Evolutionary conservation across 768 basidiomycete genomes (phyloP).

Genomic region (Brasilioporus rufonigricans): DNA sequence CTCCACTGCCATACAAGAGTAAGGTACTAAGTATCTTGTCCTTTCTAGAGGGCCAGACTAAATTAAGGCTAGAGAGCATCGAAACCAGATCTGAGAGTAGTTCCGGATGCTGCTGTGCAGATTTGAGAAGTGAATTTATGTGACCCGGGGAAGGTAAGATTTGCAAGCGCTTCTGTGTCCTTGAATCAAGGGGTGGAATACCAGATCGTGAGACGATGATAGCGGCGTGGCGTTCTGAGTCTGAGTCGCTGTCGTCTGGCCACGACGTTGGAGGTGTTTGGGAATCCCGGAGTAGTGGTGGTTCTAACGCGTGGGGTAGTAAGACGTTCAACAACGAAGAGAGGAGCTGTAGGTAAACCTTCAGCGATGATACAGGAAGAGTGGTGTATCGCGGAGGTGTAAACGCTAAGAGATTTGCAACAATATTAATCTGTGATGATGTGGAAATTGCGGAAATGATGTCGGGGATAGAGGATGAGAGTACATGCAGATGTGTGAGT

Average conservation of each 20-base stretch:
- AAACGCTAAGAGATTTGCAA: slow-evolving; percentile 72
- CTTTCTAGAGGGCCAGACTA: slow-evolving; percentile 57
- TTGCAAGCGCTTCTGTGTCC: slow-evolving; percentile 64
- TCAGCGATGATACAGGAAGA: slow-evolving; percentile 45
- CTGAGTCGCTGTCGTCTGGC: slow-evolving; percentile 40
- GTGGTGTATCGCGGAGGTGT: slow-evolving; percentile 56
- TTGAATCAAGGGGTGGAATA: slow-evolving; percentile 49
- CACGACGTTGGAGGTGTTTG: slow-evolving; percentile 9
- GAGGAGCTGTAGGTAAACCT: slow-evolving; percentile 53
- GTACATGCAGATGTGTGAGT: slow-evolving; percentile 37
- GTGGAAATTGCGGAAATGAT: slow-evolving; percentile 33
- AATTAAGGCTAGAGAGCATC: slow-evolving; percentile 56
- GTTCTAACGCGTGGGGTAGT: slow-evolving; percentile 53
- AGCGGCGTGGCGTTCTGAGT: slow-evolving; percentile 34
- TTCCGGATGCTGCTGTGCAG: slow-evolving; percentile 38
- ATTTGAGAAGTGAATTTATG: slow-evolving; percentile 50
- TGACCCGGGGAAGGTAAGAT: slow-evolving; percentile 53
- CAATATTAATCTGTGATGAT: slow-evolving; percentile 49
- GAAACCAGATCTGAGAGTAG: slow-evolving; percentile 48
- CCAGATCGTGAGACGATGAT: slow-evolving; percentile 34
- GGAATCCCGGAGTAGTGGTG: slow-evolving; percentile 27
- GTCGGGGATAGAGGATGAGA: slow-evolving; percentile 30
- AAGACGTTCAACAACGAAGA: slow-evolving; percentile 49
- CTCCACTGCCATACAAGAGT: slow-evolving; percentile 50
- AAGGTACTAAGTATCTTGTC: slow-evolving; percentile 58